Evolutionary conservation across 805 yeast species (phyloP), one percentile per base, ranked within the genome.

Genomic region (Metschnikowia dekortorum): DNA sequence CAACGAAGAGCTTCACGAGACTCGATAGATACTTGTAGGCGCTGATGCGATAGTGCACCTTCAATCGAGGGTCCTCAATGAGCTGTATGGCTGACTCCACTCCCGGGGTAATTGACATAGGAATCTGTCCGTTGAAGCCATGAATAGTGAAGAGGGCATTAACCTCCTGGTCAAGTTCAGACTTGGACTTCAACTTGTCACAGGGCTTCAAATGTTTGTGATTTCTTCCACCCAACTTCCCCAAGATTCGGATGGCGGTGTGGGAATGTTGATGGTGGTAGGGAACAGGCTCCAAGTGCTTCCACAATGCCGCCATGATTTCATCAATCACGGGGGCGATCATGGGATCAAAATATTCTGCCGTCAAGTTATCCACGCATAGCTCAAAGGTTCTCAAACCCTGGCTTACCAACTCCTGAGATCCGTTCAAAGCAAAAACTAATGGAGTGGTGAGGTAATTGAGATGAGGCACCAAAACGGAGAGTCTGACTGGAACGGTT

Each of bases 281-380:
- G 0, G 99, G 98, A 34, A 91, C 78, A 1, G 99, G 99, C 60
- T 84, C 84, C 57, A 94, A 69, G 59, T 92, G 94, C 54, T 81
- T 84, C 92, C 97, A 94, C 33, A 94, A 73, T 0, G 97, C 96
- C 36, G 85, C 84, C 89, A 91, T 87, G 1, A 95, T 90, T 58
- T 94, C 97, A 53, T 88, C 95, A 48, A 92, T 84, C 1, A 91
- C 97, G 0, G 99, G 98, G 62, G 91, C 97, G 53, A 94, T 84
- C 63, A 94, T 91, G 2, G 99, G 98, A 61, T 94, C 99, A 66
- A 94, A 90, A 66, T 91, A 94, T 56, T 91, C 96, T 0, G 98
- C 96, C 0, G 98, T 95, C 53, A 94, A 69, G 61, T 95, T 94
- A 61, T 94, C 99, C 26, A 94, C 97, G 64, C 99, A 94, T 6